phyloP scores from a whole-genome alignment of 2,329 filamentous ascomycete genomes.

The Trichoderma gracile region DNA sequence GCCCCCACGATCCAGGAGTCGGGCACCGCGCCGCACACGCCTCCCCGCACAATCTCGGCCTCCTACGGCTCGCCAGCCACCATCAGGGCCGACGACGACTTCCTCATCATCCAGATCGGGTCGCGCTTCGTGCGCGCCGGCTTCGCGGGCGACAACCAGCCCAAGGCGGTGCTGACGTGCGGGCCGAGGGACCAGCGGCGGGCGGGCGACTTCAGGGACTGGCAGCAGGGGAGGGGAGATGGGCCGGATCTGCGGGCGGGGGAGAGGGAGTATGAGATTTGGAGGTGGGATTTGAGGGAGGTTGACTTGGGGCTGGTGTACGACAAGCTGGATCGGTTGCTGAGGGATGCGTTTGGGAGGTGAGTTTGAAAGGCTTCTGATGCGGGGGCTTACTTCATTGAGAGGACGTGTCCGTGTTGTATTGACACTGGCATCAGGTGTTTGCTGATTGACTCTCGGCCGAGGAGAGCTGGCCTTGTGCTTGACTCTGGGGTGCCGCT shows the following conservation, averaged over 20 bases:
- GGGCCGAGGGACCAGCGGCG: slow-evolving; percentile 74
- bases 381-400: neutral
- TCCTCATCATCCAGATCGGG: slow-evolving; percentile 80
- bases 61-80: slow-evolving; percentile 61
- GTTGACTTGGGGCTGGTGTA: slow-evolving; percentile 77
- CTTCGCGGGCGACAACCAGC: slow-evolving; percentile 79
- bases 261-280: slow-evolving; percentile 71
- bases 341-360: slow-evolving; percentile 81
- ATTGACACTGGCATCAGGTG: slow-evolving; percentile 45
- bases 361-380: slow-evolving; percentile 41
- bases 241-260: slow-evolving; percentile 52
- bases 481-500: slow-evolving; percentile 77
- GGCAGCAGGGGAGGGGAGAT: slow-evolving; percentile 50
- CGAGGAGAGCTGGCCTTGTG: slow-evolving; percentile 71
- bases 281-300: slow-evolving; percentile 71
- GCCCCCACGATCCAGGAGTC: slow-evolving; percentile 41
- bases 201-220: slow-evolving; percentile 77
- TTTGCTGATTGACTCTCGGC: slow-evolving; percentile 71
- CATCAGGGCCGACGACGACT: slow-evolving; percentile 76
- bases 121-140: slow-evolving; percentile 77
- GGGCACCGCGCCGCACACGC: slow-evolving; percentile 60
- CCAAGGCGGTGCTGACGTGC: slow-evolving; percentile 71
- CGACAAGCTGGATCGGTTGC: slow-evolving; percentile 80
- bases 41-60: slow-evolving; percentile 54
- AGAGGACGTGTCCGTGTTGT: neutral